Evolutionary conservation across 2,329 filamentous ascomycete species (phyloP).

Genomic region (Elsinoe arachidis): DNA sequence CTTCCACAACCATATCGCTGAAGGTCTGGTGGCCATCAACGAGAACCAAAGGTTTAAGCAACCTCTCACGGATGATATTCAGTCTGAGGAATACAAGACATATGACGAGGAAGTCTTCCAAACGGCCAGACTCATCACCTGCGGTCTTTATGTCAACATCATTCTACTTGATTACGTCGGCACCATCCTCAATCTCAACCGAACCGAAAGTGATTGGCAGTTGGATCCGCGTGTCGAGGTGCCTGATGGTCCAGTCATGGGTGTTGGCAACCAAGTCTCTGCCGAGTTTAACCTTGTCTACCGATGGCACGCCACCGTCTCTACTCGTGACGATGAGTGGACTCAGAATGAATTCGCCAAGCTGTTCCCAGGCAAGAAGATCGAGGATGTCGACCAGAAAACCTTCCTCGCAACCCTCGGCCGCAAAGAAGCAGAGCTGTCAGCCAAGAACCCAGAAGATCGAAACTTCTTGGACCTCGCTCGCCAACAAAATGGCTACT

Average conservation of each 20-base stretch:
- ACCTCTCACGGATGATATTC: conserved; percentile 45
- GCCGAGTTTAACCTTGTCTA: conserved; percentile 48
- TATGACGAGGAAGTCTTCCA: conserved; percentile 44
- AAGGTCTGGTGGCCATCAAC: conserved; percentile 75
- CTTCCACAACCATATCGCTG: conserved; percentile 81
- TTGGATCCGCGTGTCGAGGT: conserved; percentile 36
- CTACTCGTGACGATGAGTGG: conserved; percentile 38
- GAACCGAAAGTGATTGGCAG: conserved; percentile 35
- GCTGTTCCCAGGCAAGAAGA: conserved; percentile 21
- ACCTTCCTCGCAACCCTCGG: conserved; percentile 25
- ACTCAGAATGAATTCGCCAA: conserved; percentile 31
- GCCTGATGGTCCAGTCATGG: conserved; percentile 30
- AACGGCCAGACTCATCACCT: conserved; percentile 43
- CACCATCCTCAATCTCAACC: conserved; percentile 42
- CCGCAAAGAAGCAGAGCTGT: conserved; percentile 23
- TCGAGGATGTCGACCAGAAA: conserved; percentile 18
- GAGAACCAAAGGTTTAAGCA: conserved; percentile 69
- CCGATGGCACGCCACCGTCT: conserved; percentile 42
- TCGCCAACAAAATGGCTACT: conserved; percentile 38
- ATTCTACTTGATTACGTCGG: conserved; percentile 47
- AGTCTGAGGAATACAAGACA: conserved; percentile 26
- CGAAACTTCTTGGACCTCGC: conserved; percentile 28
- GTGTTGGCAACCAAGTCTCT: conserved; percentile 43
- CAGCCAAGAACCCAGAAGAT: conserved; percentile 23
- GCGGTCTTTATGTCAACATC: conserved; percentile 46